These are phyloP conservation scores for Lyophyllum semitale DNA, from an alignment of 768 basidiomycete genomes.

Conservation along the genomic window DNA sequence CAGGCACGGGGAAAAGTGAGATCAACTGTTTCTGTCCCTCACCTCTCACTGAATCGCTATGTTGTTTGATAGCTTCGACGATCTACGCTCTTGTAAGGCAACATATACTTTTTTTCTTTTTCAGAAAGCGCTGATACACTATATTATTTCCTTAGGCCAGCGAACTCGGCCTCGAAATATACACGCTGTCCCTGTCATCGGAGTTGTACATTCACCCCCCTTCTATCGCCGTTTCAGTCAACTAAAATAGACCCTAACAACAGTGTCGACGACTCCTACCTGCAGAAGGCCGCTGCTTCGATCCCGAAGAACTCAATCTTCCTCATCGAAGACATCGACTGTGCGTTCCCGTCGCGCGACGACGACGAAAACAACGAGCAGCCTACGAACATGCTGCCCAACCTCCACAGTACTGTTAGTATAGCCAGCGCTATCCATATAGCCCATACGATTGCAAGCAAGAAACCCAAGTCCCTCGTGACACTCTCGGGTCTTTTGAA, in stretches of 20 bases:
- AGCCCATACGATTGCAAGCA: background rate
- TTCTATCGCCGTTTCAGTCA: background rate
- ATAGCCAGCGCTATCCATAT: no score
- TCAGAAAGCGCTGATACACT: background rate
- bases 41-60: constrained; percentile 33
- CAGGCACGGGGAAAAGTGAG: constrained; percentile 63
- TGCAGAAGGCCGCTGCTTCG: constrained; percentile 44
- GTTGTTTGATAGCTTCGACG: constrained; percentile 43
- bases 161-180: constrained; percentile 85
- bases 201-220: constrained; percentile 36
- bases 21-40: constrained; percentile 3
- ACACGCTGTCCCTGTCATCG: constrained; percentile 55
- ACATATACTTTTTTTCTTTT: background rate
- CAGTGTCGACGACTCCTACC: constrained; percentile 52
- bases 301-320: constrained; percentile 58
- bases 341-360: constrained; percentile 53
- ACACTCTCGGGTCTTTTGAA: constrained; percentile 60
- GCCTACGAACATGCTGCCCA: constrained; percentile 10
- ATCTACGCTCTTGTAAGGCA: constrained; percentile 53
- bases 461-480: constrained; percentile 31
- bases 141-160: constrained; percentile 35
- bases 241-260: constrained; percentile 11
- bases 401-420: no score
- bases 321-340: constrained; percentile 64
- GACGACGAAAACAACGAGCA: constrained; percentile 26